A percentile compares a stretch with the other conserved stretches of the same genome.
phyloP scores from a whole-genome alignment of 148 eudicot genomes.

The Pharnaceum exiguum region DNA sequence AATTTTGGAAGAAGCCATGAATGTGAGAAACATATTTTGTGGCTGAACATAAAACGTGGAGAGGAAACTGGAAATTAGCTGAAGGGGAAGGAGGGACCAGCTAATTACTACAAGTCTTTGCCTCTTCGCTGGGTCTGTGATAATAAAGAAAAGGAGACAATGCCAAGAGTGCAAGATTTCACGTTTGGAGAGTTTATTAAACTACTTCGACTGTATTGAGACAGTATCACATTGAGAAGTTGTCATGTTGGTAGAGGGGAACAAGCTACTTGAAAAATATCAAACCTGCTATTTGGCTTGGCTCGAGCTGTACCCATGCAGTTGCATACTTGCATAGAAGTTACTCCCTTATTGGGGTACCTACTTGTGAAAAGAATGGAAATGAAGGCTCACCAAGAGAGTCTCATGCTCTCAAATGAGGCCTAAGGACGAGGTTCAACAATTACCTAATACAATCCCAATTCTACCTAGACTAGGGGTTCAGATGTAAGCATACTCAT shows the following conservation, averaged over 20 bases:
- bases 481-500: no score
- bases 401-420: no score
- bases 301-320: background rate
- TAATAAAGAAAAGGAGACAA: constrained; percentile 13
- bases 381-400: no score
- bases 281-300: background rate
- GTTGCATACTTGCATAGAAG: no score
- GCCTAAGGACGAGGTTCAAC: no score
- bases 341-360: background rate
- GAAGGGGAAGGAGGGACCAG: constrained; percentile 14
- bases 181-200: constrained; percentile 1
- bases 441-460: no score
- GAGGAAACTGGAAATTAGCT: background rate
- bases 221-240: constrained; percentile 14
- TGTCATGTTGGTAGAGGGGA: constrained; percentile 10
- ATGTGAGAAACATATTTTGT: constrained; percentile 10
- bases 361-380: no score
- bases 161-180: constrained; percentile 10
- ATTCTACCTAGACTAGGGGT: no score
- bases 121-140: constrained; percentile 17
- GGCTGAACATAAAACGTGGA: constrained; percentile 16
- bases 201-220: constrained; percentile 2
- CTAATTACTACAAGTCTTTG: constrained; percentile 11
- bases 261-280: background rate
- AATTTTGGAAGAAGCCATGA: constrained; percentile 13